phyloP scores from a whole-genome alignment of 2,329 filamentous ascomycete genomes.

The Neofusicoccum parvum region DNA sequence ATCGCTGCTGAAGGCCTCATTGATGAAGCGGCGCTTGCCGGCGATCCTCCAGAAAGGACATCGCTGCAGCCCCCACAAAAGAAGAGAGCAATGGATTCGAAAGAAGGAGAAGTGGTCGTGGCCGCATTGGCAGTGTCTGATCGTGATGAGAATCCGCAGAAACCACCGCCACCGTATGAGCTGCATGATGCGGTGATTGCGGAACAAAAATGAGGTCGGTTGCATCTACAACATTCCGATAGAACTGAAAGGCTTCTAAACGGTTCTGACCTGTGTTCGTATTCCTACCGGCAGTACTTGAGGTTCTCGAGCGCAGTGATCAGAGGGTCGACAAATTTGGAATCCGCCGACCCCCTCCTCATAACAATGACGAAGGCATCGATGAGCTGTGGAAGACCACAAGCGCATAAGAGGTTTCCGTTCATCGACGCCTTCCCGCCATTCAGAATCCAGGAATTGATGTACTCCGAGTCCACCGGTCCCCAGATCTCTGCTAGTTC shows the following conservation, averaged over 20 bases:
- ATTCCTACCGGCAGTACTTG: background rate
- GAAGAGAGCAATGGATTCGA: background rate
- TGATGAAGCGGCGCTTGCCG: slow-evolving; percentile 30
- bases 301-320: background rate
- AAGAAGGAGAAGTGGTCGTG: no score
- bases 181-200: background rate
- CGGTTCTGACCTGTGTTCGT: no score
- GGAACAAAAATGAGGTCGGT: background rate
- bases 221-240: background rate
- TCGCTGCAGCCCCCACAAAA: slow-evolving; percentile 2
- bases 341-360: background rate
- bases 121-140: no score
- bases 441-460: background rate
- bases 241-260: background rate
- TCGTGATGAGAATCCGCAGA: no score
- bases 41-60: background rate
- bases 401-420: background rate
- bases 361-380: background rate
- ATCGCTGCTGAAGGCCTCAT: slow-evolving; percentile 44
- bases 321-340: background rate
- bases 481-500: background rate
- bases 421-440: background rate
- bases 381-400: background rate
- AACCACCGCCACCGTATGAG: slow-evolving; percentile 17
- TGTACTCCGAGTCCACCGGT: background rate